Percentiles rank a stretch among this genome's conserved stretches.
Conservation (phyloP, 768 basidiomycete genomes). For the Ephemerocybe angulata region DNA sequence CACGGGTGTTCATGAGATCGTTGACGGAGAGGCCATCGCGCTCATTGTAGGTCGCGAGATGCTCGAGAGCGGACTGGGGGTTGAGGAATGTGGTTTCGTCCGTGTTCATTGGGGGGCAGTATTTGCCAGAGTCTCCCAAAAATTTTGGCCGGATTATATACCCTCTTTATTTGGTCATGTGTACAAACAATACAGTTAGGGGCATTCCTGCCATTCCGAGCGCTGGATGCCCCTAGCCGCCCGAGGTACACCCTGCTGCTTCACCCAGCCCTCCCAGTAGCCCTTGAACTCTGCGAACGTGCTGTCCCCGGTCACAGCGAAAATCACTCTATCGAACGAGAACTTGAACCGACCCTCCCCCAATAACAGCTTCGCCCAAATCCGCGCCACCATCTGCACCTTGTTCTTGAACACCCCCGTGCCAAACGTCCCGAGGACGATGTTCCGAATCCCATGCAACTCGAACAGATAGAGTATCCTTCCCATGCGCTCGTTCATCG, state of each 20-base stretch:
- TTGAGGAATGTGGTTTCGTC: constrained; percentile 45
- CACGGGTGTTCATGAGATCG: constrained; percentile 84
- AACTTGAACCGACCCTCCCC: constrained; percentile 47
- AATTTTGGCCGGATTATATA: constrained; percentile 23
- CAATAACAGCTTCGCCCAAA: constrained; percentile 60
- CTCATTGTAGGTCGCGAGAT: constrained; percentile 66
- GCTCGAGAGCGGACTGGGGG: constrained; percentile 67
- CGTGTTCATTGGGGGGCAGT: constrained; percentile 28
- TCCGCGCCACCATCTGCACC: constrained; percentile 49
- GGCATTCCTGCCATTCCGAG: neutral
- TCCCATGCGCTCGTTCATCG: constrained; percentile 68
- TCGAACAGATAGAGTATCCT: constrained; percentile 62
- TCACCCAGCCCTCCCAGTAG: constrained; percentile 12
- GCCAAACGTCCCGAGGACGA: constrained; percentile 69
- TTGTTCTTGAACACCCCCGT: constrained; percentile 68
- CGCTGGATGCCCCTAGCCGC: neutral
- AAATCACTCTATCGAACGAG: constrained; percentile 59
- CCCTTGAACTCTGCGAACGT: constrained; percentile 23
- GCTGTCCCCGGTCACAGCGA: constrained; percentile 44
- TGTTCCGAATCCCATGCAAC: constrained; percentile 45
- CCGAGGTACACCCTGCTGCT: neutral
- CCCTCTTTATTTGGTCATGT: constrained; percentile 17
- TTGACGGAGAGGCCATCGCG: constrained; percentile 79
- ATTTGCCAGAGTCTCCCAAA: constrained; percentile 15
- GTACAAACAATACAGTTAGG: constrained; percentile 11